A percentile compares a stretch with the other conserved stretches of the same genome.
phyloP scores from a whole-genome alignment of 768 basidiomycete genomes.

The Xerocomus spinulosus region DNA sequence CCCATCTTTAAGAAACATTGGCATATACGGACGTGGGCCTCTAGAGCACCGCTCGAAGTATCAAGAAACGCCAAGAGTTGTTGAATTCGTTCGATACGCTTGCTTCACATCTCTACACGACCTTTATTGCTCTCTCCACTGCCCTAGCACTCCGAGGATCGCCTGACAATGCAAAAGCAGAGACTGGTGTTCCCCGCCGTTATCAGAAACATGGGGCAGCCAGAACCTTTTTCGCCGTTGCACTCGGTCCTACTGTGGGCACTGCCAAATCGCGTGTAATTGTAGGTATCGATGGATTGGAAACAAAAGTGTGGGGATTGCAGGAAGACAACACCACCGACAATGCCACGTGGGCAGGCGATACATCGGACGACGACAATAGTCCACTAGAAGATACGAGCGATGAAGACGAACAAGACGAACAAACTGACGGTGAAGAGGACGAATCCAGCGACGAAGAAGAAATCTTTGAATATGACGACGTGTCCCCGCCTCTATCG shows the following conservation, averaged over 20 bases:
- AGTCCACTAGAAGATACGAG: not conserved
- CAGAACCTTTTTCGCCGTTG: conserved; percentile 54
- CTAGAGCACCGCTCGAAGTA: conserved; percentile 44
- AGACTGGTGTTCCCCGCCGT: not conserved
- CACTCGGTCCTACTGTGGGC: conserved; percentile 62
- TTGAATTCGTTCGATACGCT: conserved; percentile 66
- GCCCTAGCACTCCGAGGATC: conserved; percentile 45
- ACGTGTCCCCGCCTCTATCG: conserved; percentile 15
- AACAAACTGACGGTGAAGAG: conserved; percentile 8
- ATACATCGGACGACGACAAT: not conserved
- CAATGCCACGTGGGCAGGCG: conserved; percentile 29
- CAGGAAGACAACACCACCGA: conserved; percentile 3
- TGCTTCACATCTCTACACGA: conserved; percentile 67
- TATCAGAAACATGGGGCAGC: conserved; percentile 7
- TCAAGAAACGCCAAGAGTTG: conserved; percentile 59
- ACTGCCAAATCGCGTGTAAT: conserved; percentile 59
- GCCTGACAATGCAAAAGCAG: not conserved
- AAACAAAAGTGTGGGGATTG: conserved; percentile 37
- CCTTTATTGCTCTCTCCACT: conserved; percentile 67
- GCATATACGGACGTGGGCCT: not conserved
- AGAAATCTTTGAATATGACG: conserved; percentile 3
- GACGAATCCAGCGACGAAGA: conserved; percentile 8
- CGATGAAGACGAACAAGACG: conserved; percentile 5
- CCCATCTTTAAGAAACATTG: not conserved
- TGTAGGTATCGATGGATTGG: conserved; percentile 60